Evolutionary conservation across 306 rosid genomes (phyloP).

Genomic region (Trichosanthes truncata): DNA sequence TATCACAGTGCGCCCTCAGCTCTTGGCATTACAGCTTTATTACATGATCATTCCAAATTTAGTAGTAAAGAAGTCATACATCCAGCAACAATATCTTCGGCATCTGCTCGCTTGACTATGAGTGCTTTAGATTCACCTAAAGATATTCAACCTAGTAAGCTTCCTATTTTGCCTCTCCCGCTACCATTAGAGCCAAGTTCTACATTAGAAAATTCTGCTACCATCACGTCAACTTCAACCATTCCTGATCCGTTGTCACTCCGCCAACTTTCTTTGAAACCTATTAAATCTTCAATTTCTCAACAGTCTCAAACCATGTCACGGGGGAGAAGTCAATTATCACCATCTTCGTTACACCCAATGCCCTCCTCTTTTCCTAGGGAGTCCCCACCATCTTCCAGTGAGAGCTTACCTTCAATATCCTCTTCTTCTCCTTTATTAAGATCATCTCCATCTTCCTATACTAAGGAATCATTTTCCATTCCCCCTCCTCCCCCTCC

Average conservation of each 20-base stretch:
- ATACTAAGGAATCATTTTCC: conserved; percentile 15
- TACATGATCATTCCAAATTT: conserved; percentile 56
- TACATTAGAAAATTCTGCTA: conserved; percentile 21
- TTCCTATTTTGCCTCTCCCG: conserved; percentile 22
- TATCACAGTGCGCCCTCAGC: conserved; percentile 57
- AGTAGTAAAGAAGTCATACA: conserved; percentile 31
- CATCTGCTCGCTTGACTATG: neutral
- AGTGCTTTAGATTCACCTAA: conserved; percentile 22
- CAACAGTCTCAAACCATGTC: conserved; percentile 18
- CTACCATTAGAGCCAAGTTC: conserved; percentile 16
- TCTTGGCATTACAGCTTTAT: conserved; percentile 77
- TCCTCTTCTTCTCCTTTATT: conserved; percentile 18
- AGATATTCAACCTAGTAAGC: conserved; percentile 22
- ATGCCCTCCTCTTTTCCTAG: neutral
- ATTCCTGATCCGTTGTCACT: conserved; percentile 9
- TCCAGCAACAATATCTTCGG: conserved; percentile 5
- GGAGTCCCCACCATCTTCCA: conserved; percentile 5
- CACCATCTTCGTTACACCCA: conserved; percentile 18
- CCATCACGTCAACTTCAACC: conserved; percentile 18
- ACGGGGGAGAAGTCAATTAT: conserved; percentile 18
- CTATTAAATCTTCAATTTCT: conserved; percentile 8
- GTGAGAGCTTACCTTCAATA: conserved; percentile 5
- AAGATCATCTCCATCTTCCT: conserved; percentile 18
- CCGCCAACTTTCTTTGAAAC: conserved; percentile 18
- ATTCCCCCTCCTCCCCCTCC: conserved; percentile 17